Base-by-base conservation (phyloP, 1,139 yeast genomes). In the Suhomyces maxii region DNA sequence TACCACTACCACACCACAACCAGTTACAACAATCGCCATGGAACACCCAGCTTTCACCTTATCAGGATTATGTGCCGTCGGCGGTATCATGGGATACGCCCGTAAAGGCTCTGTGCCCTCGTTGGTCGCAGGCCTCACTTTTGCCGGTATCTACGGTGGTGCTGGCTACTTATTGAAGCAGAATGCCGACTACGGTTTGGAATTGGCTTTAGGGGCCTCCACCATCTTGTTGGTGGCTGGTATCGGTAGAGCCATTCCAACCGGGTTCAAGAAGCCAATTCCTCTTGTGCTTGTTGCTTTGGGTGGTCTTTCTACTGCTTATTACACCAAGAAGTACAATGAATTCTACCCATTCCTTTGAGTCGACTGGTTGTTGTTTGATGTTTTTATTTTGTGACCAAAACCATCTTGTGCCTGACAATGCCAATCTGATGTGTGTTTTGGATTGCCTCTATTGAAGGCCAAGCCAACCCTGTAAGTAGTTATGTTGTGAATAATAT, bases 51-150 rank as follows among this genome's bases (percentile, higher is more conserved):
- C 91, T 45, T 83, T 74, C 58, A 83, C 93, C 26, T 76, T 87
- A 59, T 82, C 91, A 32, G 89, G 84, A n/a, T 76, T 87, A 51
- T 77, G 89, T 59, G 77, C 86, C 51, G 67, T 80, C 49, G 95
- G 96, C 45, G 96, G 95, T 40, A 53, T 81, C 36, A 79, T 83
- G 67, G 95, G 95, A 37, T 87, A 71, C 65, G 61, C 76, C 73
- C 86, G 87, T 55, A 86, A 86, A 60, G 80, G 85, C 12, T 88
- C 96, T 2, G 59, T 84, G 34, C 95, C 96, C 23, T 89, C 97
- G 0, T 74, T 90, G 46, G 68, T 83, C 39, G 96, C 95, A 2
- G 97, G 97, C 31, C 59, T 84, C 8, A 71, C 85, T 0, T 75
- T 89, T 53, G 82, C 95, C 9, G 75, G 80, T 6, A 64, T 86